Base-by-base conservation (phyloP, 23 red algal genomes). In the Gracilaria domingensis region DNA sequence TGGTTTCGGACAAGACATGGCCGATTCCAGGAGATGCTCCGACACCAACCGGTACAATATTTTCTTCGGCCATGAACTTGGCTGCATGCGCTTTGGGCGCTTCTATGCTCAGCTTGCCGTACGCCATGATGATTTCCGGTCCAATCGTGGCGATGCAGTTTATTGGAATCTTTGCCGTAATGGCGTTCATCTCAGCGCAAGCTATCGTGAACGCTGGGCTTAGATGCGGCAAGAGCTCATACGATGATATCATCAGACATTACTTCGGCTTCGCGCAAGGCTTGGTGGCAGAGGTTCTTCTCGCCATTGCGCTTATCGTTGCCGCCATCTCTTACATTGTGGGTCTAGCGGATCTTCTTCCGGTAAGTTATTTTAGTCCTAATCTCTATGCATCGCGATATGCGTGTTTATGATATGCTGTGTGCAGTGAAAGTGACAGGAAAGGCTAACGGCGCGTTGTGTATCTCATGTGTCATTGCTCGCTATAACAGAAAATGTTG, bases 61-160 rank as follows among this genome's bases (percentile, higher is more conserved):
- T 83, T 58, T 66, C 85, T 23, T 90, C 93, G 40, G 86, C 87
- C 12, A 80, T 96, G 81, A 96, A 96, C 82, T 78, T 96, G 82
- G 72, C 79, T 0, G 94, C 87, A 12, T 96, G 94, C 65, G 94
- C 94, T 23, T 69, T 96, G 50, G 94, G 94, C 16, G 94, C 94
- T 44, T 87, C 80, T 75, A 96, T 96, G 86, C 87, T 96, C 12
- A 87, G 80, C 23, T 58, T 96, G 34, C 94, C 94, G 30, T 91
- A 90, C 66, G 82, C 89, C 18, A 86, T 96, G 86, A 85, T 75
- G 59, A 79, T 85, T 61, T 86, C 81, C 3, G 94, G 94, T 18
- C 84, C 88, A 33, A 73, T 91, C 30, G 47, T 81, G 25, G 67
- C 79, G 17, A 33, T 87, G 18, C 48, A 55, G 39, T 80, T 91